These are phyloP conservation scores for Solanum chacoense DNA, from an alignment of 305 asterid species.

Conservation along the genomic window DNA sequence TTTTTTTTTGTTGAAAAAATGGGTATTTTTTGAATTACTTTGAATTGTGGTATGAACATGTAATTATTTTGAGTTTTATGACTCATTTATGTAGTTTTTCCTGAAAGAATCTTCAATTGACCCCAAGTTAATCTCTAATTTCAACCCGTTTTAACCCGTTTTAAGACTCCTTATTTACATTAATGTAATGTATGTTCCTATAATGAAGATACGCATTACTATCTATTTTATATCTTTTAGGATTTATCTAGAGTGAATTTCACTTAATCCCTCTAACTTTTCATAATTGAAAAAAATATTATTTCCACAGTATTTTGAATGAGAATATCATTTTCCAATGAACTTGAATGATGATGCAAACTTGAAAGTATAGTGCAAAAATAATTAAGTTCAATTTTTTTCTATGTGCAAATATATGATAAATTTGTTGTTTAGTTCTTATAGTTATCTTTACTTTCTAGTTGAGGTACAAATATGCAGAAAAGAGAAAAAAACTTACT, in stretches of 20 bases:
- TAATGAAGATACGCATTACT: too few species aligned
- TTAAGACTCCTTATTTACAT: too few species aligned
- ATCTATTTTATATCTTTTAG: too few species aligned
- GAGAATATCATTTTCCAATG: not conserved
- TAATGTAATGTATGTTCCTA: too few species aligned
- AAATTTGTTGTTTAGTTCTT: not conserved
- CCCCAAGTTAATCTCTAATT: too few species aligned
- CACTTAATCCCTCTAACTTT: not conserved
- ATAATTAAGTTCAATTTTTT: not conserved
- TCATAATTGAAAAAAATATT: not conserved
- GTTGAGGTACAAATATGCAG: not conserved
- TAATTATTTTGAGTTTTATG: too few species aligned
- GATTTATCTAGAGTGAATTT: not conserved
- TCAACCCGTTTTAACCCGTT: too few species aligned
- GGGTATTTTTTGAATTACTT: too few species aligned
- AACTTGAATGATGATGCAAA: not conserved
- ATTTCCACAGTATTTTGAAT: not conserved
- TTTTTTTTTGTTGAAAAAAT: too few species aligned
- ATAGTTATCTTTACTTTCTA: not conserved
- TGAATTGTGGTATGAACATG: too few species aligned
- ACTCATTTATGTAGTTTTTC: too few species aligned
- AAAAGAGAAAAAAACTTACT: not conserved
- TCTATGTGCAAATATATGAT: not conserved
- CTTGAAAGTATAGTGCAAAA: not conserved
- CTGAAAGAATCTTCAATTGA: too few species aligned